Evolutionary conservation across 2,329 filamentous ascomycete species (phyloP).

Genomic region (Paecilomyces niveus): DNA sequence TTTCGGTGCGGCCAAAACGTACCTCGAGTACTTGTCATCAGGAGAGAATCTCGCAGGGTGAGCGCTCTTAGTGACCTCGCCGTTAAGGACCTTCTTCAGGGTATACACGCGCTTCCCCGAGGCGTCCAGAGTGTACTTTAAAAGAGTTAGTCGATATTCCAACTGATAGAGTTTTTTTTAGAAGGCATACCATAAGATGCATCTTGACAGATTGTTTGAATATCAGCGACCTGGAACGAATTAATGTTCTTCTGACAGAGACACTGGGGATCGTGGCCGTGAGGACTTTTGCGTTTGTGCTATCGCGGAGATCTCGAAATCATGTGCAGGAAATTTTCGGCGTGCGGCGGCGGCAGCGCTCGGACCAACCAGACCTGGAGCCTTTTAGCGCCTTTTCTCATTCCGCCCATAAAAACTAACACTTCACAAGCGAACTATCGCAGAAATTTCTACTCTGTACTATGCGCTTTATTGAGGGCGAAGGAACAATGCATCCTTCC

Average conservation of each 20-base stretch:
- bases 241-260: background rate
- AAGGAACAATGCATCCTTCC: background rate
- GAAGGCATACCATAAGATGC: slow-evolving; percentile 34
- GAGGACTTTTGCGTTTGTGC: background rate
- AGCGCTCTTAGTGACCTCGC: slow-evolving; percentile 88
- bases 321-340: background rate
- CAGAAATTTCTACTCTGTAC: background rate
- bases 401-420: background rate
- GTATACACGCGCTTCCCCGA: slow-evolving; percentile 89
- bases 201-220: slow-evolving; percentile 18
- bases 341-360: background rate
- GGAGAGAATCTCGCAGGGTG: slow-evolving; percentile 95
- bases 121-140: slow-evolving; percentile 70
- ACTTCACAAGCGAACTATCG: background rate
- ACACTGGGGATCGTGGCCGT: background rate
- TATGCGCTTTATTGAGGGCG: background rate
- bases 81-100: slow-evolving; percentile 76
- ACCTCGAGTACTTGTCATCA: slow-evolving; percentile 94
- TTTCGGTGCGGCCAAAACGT: slow-evolving; percentile 1
- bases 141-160: slow-evolving; percentile 3
- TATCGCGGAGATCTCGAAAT: background rate
- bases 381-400: background rate
- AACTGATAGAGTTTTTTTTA: background rate
- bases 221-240: background rate
- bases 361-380: background rate